Conservation (phyloP, 202 grass and related monocot genomes). For the Bolboschoenoplectus hybrid region DNA sequence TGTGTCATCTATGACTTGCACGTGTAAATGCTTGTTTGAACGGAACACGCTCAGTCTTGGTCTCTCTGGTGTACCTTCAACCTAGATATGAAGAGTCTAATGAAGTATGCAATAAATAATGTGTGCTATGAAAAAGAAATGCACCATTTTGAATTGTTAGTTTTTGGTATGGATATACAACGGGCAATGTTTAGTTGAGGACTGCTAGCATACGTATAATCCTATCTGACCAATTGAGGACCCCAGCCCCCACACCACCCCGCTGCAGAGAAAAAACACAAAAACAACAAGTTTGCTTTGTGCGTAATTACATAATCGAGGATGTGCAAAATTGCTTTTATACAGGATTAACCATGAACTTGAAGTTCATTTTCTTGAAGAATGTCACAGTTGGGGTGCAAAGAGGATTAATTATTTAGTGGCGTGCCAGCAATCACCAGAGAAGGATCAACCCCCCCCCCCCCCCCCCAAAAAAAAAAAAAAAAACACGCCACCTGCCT, state of each 20-base stretch:
- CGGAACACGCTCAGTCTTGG: conserved; percentile 77
- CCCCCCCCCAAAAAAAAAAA: no score
- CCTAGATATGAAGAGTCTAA: conserved; percentile 48
- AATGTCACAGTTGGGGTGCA: neutral
- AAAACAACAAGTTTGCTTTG: neutral
- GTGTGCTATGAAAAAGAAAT: neutral
- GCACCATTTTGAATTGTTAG: neutral
- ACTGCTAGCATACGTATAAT: no score
- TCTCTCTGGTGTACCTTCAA: conserved; percentile 76
- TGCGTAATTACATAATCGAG: neutral
- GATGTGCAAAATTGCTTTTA: no score
- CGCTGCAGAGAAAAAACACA: neutral
- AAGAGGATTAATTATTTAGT: neutral
- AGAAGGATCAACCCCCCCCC: no score
- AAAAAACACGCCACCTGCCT: no score
- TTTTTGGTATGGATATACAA: neutral
- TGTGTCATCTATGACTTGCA: conserved; percentile 88
- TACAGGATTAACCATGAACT: neutral
- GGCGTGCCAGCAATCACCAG: no score
- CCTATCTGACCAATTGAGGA: neutral
- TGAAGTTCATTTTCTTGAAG: neutral
- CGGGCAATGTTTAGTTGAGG: neutral
- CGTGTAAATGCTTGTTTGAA: conserved; percentile 88
- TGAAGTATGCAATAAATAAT: neutral
- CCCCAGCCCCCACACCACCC: neutral